Percentiles rank a stretch among this genome's conserved stretches.
Conservation (phyloP, 2,329 filamentous ascomycete genomes). For the Blumeria graminis region DNA sequence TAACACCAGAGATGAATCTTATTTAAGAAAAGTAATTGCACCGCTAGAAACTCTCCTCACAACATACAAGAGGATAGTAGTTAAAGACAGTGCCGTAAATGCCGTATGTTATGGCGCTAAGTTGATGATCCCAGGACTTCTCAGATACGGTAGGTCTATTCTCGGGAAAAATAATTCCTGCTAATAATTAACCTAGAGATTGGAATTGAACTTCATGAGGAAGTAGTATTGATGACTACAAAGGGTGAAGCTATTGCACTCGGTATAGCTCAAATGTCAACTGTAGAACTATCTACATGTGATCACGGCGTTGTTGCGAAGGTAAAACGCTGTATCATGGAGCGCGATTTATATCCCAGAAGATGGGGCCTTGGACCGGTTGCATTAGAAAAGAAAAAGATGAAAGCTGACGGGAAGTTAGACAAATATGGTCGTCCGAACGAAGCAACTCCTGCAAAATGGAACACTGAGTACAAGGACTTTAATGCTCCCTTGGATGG, state of each 20-base stretch:
- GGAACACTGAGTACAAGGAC: conserved; percentile 84
- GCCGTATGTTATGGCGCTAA: conserved; percentile 97
- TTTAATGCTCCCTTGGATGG: conserved; percentile 33
- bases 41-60: conserved; percentile 82
- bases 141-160: conserved; percentile 51
- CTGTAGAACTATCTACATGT: conserved; percentile 86
- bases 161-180: conserved; percentile 3
- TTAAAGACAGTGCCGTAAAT: conserved; percentile 92
- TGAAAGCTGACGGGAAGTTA: conserved; percentile 92
- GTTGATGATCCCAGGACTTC: conserved; percentile 89
- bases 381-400: conserved; percentile 95
- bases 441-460: conserved; percentile 79
- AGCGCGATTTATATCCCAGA: conserved; percentile 89
- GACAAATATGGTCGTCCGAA: conserved; percentile 93
- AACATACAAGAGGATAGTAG: conserved; percentile 86
- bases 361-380: conserved; percentile 91
- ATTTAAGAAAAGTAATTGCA: conserved; percentile 72
- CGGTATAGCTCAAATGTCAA: conserved; percentile 93
- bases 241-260: conserved; percentile 97
- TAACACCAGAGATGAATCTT: conserved; percentile 85
- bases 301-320: conserved; percentile 96
- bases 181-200: conserved; percentile 32
- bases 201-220: conserved; percentile 81
- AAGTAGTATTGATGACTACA: conserved; percentile 94
- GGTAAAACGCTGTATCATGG: conserved; percentile 99